Conservation (phyloP, 2,329 filamentous ascomycete species). For the Penicillium sp. region DNA sequence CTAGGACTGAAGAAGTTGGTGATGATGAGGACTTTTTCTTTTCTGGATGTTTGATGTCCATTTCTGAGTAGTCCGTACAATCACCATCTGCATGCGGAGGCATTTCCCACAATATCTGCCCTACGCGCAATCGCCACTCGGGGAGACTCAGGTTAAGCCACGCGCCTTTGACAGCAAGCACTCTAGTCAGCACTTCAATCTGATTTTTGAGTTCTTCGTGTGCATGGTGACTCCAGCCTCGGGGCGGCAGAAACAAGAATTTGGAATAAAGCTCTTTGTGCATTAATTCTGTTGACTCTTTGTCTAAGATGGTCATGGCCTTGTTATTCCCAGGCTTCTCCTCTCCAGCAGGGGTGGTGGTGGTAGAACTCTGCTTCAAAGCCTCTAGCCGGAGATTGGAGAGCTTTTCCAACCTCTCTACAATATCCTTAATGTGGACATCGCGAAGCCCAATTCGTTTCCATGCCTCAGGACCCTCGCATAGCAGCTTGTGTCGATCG, state of each 20-base stretch:
- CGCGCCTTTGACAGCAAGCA: slow-evolving; percentile 40
- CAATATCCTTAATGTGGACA: slow-evolving; percentile 29
- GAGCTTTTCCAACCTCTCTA: slow-evolving; percentile 32
- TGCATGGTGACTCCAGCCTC: slow-evolving; percentile 20
- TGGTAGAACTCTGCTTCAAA: slow-evolving; percentile 14
- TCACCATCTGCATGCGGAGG: slow-evolving; percentile 35
- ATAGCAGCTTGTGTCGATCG: slow-evolving; percentile 34
- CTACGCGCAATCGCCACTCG: slow-evolving; percentile 44
- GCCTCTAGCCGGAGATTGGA: slow-evolving; percentile 32
- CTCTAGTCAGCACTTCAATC: slow-evolving; percentile 42
- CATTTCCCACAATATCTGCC: slow-evolving; percentile 43
- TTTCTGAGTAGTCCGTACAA: slow-evolving; percentile 19
- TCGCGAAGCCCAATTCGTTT: slow-evolving; percentile 40
- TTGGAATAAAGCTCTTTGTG: slow-evolving; percentile 34
- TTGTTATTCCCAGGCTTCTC: slow-evolving; percentile 20
- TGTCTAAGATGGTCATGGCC: slow-evolving; percentile 33
- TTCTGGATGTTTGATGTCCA: slow-evolving; percentile 1
- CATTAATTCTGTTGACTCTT: slow-evolving; percentile 28
- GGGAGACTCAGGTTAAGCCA: slow-evolving; percentile 48
- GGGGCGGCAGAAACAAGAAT: slow-evolving; percentile 34
- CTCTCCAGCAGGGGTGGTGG: neutral
- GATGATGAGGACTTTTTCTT: slow-evolving; percentile 10
- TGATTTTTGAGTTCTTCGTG: slow-evolving; percentile 40
- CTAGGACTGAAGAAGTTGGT: neutral
- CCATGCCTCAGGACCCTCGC: slow-evolving; percentile 37